Conservation (phyloP, 1,284 basidiomycete genomes). For the Singerocomus inundabilis region DNA sequence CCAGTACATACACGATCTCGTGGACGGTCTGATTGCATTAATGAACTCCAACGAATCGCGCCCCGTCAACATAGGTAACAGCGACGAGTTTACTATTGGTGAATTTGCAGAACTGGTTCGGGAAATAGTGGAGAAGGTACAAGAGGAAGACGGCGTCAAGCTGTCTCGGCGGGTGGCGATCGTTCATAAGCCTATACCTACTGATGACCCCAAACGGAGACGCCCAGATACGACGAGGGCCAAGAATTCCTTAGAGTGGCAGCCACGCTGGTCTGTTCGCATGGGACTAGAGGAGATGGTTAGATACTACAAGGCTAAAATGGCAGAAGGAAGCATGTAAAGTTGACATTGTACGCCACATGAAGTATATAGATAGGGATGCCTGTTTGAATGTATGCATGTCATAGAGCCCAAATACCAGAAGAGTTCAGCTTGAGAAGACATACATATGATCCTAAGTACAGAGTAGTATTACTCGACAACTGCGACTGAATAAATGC, state of each 20-base stretch:
- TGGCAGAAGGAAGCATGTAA: constrained; percentile 76
- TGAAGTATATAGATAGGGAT: not conserved
- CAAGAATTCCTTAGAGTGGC: constrained; percentile 83
- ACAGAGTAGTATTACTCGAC: constrained; percentile 10
- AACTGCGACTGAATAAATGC: constrained; percentile 10
- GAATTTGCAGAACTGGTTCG: constrained; percentile 88
- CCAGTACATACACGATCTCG: constrained; percentile 86
- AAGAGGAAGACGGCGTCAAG: constrained; percentile 73
- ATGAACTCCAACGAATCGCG: constrained; percentile 92
- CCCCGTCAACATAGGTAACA: constrained; percentile 93
- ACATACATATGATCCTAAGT: constrained; percentile 20
- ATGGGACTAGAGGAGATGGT: constrained; percentile 96
- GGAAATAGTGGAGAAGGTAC: constrained; percentile 87
- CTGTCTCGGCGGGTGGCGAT: constrained; percentile 63
- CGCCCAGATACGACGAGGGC: constrained; percentile 91
- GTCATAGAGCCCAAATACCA: constrained; percentile 1
- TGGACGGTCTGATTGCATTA: constrained; percentile 82
- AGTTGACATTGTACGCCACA: not conserved
- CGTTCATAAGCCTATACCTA: constrained; percentile 82
- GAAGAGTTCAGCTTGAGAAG: not conserved
- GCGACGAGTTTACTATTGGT: constrained; percentile 92
- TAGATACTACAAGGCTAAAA: constrained; percentile 84
- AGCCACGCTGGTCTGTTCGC: constrained; percentile 87
- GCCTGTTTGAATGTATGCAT: not conserved
- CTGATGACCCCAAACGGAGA: constrained; percentile 93